phyloP scores from a whole-genome alignment of 2,329 filamentous ascomycete species.

The Akanthomyces muscarius region DNA sequence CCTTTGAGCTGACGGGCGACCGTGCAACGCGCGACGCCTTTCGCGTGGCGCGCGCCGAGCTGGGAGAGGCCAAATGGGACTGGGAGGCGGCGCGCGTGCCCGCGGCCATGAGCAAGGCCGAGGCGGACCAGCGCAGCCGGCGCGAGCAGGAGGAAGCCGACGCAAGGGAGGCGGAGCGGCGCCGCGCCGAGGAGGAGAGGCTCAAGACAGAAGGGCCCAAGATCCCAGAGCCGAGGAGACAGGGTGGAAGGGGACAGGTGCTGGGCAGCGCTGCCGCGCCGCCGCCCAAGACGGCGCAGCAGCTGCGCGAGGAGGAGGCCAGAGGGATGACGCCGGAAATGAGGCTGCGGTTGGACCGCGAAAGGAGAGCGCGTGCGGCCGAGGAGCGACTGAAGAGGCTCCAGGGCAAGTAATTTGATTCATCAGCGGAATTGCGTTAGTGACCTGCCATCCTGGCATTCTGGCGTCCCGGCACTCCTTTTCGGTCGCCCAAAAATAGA shows the following conservation, averaged over 20 bases:
- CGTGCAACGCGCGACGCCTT: slow-evolving; percentile 85
- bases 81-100: slow-evolving; percentile 78
- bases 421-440: background rate
- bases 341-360: slow-evolving; percentile 76
- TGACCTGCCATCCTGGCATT: background rate
- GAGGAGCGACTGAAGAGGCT: slow-evolving; percentile 78
- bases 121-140: slow-evolving; percentile 65
- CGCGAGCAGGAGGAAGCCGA: slow-evolving; percentile 67
- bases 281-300: slow-evolving; percentile 69
- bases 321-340: slow-evolving; percentile 86
- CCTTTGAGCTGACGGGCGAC: slow-evolving; percentile 86
- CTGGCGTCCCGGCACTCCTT: no score
- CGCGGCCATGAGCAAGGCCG: slow-evolving; percentile 61
- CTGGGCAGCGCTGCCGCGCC: slow-evolving; percentile 32
- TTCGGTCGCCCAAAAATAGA: background rate
- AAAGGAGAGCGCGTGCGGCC: slow-evolving; percentile 83
- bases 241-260: slow-evolving; percentile 42
- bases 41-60: slow-evolving; percentile 75
- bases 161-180: slow-evolving; percentile 64
- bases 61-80: slow-evolving; percentile 72
- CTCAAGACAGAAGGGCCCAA: slow-evolving; percentile 63
- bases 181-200: slow-evolving; percentile 70
- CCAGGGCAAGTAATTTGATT: slow-evolving; percentile 38
- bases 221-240: slow-evolving; percentile 45
- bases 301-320: slow-evolving; percentile 77